phyloP scores from a whole-genome alignment of 2,329 filamentous ascomycete species.

The Dothiorella sarmentorum region DNA sequence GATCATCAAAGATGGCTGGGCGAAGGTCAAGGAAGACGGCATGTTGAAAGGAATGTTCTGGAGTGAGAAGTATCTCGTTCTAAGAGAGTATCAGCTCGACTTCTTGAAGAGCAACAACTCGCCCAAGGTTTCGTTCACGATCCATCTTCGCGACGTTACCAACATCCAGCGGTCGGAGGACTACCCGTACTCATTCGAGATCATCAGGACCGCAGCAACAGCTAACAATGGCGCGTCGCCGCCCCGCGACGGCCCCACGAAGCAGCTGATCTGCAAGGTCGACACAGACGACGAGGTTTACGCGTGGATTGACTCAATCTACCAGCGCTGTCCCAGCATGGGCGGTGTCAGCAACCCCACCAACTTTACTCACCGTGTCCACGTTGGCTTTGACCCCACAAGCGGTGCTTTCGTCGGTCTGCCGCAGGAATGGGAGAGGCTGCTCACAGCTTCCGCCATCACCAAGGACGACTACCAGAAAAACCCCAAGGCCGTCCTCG shows the following conservation, averaged over 20 bases:
- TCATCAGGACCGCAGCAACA: conserved; percentile 70
- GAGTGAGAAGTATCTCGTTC: conserved; percentile 88
- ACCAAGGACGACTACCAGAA: conserved; percentile 98
- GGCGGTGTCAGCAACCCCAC: conserved; percentile 97
- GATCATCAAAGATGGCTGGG: conserved; percentile 64
- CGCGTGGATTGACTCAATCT: conserved; percentile 98
- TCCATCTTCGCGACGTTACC: conserved; percentile 81
- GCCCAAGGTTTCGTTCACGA: conserved; percentile 75
- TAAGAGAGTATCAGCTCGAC: conserved; percentile 89
- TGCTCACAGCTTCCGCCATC: conserved; percentile 92
- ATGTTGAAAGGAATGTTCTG: conserved; percentile 76
- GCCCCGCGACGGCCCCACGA: conserved; percentile 75
- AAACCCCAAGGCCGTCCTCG: conserved; percentile 70
- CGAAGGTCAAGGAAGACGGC: conserved; percentile 86
- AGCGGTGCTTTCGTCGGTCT: conserved; percentile 93
- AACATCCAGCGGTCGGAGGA: conserved; percentile 89
- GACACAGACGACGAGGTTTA: conserved; percentile 96
- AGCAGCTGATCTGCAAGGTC: conserved; percentile 85
- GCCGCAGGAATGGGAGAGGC: conserved; percentile 93
- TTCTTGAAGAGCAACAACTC: conserved; percentile 90
- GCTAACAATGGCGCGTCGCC: conserved; percentile 57
- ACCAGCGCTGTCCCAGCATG: conserved; percentile 94
- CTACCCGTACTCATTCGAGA: conserved; percentile 88
- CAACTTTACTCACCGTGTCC: conserved; percentile 94
- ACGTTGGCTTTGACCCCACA: conserved; percentile 94